phyloP scores from a whole-genome alignment of 2,329 filamentous ascomycete species.

The Aureobasidium sp. region DNA sequence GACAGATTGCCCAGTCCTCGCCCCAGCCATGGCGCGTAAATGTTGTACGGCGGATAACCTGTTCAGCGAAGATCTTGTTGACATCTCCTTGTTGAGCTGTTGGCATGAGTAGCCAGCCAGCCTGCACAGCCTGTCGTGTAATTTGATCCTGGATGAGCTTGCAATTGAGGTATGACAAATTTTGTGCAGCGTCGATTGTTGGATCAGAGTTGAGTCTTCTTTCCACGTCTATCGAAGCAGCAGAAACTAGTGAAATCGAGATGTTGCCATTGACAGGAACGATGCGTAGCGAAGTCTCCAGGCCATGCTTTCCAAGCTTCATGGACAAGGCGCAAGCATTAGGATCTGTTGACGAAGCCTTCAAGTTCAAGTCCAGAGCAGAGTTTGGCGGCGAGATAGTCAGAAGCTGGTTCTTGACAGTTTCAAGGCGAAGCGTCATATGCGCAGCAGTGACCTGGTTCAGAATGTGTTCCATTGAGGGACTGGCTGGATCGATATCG shows the following conservation, averaged over 20 bases:
- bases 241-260: constrained; percentile 52
- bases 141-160: constrained; percentile 55
- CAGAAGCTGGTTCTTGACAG: constrained; percentile 54
- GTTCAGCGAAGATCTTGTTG: constrained; percentile 53
- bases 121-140: constrained; percentile 49
- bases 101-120: constrained; percentile 54
- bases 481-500: constrained; percentile 53
- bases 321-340: constrained; percentile 59
- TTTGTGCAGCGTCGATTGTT: constrained; percentile 47
- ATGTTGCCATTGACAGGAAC: constrained; percentile 74
- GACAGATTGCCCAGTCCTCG: constrained; percentile 61
- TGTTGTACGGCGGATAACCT: constrained; percentile 57
- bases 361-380: constrained; percentile 51
- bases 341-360: constrained; percentile 53
- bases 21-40: constrained; percentile 67
- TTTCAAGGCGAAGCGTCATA: constrained; percentile 60
- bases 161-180: constrained; percentile 56
- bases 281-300: constrained; percentile 53
- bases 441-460: constrained; percentile 69
- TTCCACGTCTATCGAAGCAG: constrained; percentile 46
- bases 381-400: constrained; percentile 49
- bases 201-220: constrained; percentile 56
- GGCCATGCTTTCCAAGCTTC: constrained; percentile 57
- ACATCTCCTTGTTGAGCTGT: constrained; percentile 44
- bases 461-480: constrained; percentile 69